Evolutionary conservation across 306 rosid genomes (phyloP).

Genomic region (Citrullus amarus): DNA sequence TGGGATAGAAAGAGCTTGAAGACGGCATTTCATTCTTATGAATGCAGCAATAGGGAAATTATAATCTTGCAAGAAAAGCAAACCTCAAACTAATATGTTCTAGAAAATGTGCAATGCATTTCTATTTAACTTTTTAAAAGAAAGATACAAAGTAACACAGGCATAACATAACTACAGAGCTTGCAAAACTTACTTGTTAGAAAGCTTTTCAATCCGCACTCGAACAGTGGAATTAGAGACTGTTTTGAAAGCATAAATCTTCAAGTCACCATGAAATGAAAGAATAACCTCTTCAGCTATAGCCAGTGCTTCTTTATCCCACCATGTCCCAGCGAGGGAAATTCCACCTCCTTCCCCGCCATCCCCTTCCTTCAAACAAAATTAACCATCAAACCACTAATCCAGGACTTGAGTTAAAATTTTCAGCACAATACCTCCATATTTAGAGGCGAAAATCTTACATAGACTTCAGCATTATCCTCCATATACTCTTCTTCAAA

Average conservation of each 20-base stretch:
- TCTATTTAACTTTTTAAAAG: background rate
- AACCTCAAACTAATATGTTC: background rate
- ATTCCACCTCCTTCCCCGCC: slow-evolving; percentile 86
- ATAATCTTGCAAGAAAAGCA: background rate
- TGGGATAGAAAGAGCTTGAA: background rate
- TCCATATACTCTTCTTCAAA: slow-evolving; percentile 23
- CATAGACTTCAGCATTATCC: slow-evolving; percentile 40
- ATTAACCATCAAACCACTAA: background rate
- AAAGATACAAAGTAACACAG: background rate
- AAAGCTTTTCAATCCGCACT: slow-evolving; percentile 77
- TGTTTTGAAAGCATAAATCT: slow-evolving; percentile 68
- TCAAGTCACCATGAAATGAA: slow-evolving; percentile 62
- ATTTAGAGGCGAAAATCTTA: slow-evolving; percentile 15
- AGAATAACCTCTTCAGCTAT: slow-evolving; percentile 62
- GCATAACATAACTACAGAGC: background rate
- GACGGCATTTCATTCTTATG: background rate
- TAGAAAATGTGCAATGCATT: background rate
- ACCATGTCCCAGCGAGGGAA: slow-evolving; percentile 79
- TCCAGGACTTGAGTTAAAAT: background rate
- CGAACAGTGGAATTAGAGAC: slow-evolving; percentile 48
- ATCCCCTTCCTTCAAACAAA: slow-evolving; percentile 63
- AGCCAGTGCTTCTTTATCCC: slow-evolving; percentile 76
- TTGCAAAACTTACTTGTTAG: slow-evolving; percentile 47
- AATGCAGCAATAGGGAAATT: background rate
- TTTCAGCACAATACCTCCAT: background rate